Evolutionary conservation across 306 rosid species (phyloP).

Genomic region (Elaeagnus macrophylla): DNA sequence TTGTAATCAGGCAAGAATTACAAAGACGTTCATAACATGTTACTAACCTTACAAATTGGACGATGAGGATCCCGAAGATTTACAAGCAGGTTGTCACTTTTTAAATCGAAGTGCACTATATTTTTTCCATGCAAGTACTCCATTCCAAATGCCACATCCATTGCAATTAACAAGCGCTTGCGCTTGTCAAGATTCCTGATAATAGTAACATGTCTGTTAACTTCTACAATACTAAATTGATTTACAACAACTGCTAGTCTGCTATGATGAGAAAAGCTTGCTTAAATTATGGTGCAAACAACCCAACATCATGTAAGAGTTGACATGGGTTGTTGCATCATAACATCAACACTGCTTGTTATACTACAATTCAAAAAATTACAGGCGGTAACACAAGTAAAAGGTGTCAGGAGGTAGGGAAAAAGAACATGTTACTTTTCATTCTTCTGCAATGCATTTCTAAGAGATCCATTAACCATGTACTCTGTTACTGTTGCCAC

Average conservation of each 20-base stretch:
- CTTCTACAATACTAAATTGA: too few species aligned
- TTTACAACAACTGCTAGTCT: too few species aligned
- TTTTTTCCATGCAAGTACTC: conserved; percentile 91
- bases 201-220: not conserved
- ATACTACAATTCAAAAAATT: not conserved
- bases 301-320: too few species aligned
- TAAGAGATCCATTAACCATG: conserved; percentile 88
- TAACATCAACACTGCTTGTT: not conserved
- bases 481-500: conserved; percentile 94
- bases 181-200: conserved; percentile 81
- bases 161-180: conserved; percentile 73
- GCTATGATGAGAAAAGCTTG: too few species aligned
- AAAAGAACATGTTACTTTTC: conserved; percentile 42
- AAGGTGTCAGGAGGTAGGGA: not conserved
- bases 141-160: conserved; percentile 97
- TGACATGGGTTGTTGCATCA: too few species aligned
- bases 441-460: conserved; percentile 76
- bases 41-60: conserved; percentile 82
- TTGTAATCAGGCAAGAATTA: conserved; percentile 5
- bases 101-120: conserved; percentile 91
- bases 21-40: not conserved
- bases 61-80: conserved; percentile 92
- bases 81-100: conserved; percentile 92
- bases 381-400: not conserved
- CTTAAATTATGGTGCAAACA: too few species aligned